Conservation (phyloP, 2,329 filamentous ascomycete genomes). For the Apiospora arundinis region DNA sequence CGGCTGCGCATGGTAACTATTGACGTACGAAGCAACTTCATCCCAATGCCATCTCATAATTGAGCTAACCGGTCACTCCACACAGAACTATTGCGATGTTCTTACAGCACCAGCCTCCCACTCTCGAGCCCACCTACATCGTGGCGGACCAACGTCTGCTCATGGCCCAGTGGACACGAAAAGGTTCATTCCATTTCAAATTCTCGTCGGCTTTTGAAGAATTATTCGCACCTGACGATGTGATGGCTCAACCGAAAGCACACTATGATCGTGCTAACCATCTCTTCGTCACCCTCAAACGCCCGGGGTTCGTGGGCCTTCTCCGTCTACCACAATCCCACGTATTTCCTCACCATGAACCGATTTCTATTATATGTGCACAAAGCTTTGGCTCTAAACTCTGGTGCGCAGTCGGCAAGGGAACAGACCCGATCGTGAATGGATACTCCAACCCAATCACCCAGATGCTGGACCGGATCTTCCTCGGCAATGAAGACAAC, state of each 20-base stretch:
- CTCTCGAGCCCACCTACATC: not conserved
- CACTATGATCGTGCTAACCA: not conserved
- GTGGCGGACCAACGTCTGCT: not conserved
- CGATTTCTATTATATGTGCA: not conserved
- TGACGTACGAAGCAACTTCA: too few relatives aligned
- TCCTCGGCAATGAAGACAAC: not conserved
- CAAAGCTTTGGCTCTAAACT: too few relatives aligned
- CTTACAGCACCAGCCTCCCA: not conserved
- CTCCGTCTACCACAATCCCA: not conserved
- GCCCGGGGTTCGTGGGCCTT: not conserved
- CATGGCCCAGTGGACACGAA: not conserved
- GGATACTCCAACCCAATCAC: not conserved
- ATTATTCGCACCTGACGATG: not conserved
- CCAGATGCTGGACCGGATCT: not conserved
- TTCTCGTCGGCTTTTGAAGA: not conserved
- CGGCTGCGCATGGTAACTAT: not conserved
- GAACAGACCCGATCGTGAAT: not conserved
- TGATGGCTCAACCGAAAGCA: not conserved
- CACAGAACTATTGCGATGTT: not conserved
- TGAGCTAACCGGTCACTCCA: too few relatives aligned
- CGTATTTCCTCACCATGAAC: not conserved
- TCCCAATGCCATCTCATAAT: too few relatives aligned
- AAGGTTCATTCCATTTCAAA: not conserved
- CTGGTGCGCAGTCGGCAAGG: not conserved
- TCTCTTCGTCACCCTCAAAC: not conserved